These are phyloP conservation scores for Saturnispora sekii DNA, from an alignment of 805 yeast species.

Conservation along the genomic window DNA sequence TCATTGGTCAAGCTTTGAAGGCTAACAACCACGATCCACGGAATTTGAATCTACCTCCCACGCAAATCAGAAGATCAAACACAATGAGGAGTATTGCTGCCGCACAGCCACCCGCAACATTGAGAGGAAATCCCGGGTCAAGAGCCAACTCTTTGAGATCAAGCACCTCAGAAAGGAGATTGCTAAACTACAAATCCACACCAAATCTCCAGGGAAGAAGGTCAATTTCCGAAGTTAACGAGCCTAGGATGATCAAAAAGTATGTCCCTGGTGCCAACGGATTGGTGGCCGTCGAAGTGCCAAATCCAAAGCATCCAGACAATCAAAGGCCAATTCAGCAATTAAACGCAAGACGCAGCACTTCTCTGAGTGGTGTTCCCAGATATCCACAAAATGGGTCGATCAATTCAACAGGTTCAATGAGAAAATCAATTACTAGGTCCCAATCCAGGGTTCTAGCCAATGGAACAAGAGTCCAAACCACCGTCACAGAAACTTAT, in stretches of 20 bases:
- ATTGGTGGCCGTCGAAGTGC: conserved; percentile 59
- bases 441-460: conserved; percentile 9
- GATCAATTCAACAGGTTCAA: not conserved
- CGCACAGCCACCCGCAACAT: conserved; percentile 12
- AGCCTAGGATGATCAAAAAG: conserved; percentile 46
- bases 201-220: conserved; percentile 11
- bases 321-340: not conserved
- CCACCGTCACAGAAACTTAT: conserved; percentile 15
- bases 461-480: conserved; percentile 12
- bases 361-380: not conserved
- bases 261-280: conserved; percentile 72
- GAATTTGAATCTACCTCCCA: conserved; percentile 26
- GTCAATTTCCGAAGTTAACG: conserved; percentile 12
- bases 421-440: conserved; percentile 8
- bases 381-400: not conserved
- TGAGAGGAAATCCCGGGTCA: conserved; percentile 6
- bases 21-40: conserved; percentile 25
- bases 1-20: conserved; percentile 40
- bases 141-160: conserved; percentile 15
- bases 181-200: conserved; percentile 8
- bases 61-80: conserved; percentile 20
- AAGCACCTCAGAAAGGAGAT: conserved; percentile 6
- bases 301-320: conserved; percentile 27
- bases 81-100: conserved; percentile 14
- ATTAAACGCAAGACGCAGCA: not conserved